phyloP scores from a whole-genome alignment of 345 rosid genomes.

The Gossypium rotundifolium region DNA sequence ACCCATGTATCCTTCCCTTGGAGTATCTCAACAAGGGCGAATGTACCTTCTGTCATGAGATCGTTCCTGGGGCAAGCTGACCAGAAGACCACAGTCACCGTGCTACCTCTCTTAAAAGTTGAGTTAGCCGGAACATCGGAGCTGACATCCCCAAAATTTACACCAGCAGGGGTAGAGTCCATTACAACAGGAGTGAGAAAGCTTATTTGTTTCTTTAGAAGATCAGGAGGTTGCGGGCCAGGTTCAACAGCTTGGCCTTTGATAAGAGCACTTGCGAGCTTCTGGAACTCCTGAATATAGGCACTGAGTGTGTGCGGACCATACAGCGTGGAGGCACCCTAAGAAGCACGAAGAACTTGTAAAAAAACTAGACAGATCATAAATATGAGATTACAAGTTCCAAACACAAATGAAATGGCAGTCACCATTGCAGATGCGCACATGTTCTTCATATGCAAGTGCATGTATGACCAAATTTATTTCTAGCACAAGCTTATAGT shows the following conservation, averaged over 20 bases:
- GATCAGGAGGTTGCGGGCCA: constrained; percentile 82
- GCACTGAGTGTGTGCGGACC: constrained; percentile 91
- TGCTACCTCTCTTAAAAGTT: constrained; percentile 65
- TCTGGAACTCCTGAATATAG: constrained; percentile 87
- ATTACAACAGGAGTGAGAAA: constrained; percentile 78
- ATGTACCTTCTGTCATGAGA: constrained; percentile 90
- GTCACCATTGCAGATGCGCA: background rate
- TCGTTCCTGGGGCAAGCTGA: constrained; percentile 97
- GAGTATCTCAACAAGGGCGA: constrained; percentile 73
- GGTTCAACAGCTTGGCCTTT: constrained; percentile 44
- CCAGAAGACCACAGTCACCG: constrained; percentile 71
- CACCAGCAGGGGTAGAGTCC: constrained; percentile 69
- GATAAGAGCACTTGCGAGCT: constrained; percentile 61
- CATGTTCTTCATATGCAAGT: background rate
- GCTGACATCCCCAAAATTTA: constrained; percentile 72
- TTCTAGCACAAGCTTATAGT: background rate
- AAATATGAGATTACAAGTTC: background rate
- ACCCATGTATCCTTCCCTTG: constrained; percentile 66
- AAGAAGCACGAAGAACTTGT: constrained; percentile 15
- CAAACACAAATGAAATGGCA: background rate
- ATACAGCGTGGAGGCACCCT: constrained; percentile 93
- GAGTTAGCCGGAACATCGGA: constrained; percentile 68
- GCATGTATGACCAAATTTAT: background rate
- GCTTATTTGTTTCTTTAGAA: constrained; percentile 69
- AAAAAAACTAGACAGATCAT: background rate